Evolutionary conservation across 768 basidiomycete genomes (phyloP).

Genomic region (Crassisporium funariophilum): DNA sequence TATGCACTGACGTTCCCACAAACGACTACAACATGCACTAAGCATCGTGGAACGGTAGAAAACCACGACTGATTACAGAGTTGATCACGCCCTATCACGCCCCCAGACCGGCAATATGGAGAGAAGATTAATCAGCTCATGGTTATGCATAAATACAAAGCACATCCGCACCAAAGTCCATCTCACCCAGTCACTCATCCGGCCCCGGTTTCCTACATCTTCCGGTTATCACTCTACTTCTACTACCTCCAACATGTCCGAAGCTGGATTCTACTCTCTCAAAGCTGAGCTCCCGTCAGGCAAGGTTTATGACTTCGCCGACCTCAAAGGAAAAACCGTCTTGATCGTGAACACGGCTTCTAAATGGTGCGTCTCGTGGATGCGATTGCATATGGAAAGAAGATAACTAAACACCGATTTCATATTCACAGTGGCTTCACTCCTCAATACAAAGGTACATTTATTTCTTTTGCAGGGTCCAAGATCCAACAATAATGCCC

Average conservation of each 20-base stretch:
- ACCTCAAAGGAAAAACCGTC: conserved; percentile 77
- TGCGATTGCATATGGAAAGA: not conserved
- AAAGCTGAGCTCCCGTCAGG: conserved; percentile 64
- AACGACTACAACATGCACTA: too few species aligned
- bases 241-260: conserved; percentile 33
- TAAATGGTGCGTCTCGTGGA: conserved; percentile 52
- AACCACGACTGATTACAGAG: too few species aligned
- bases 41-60: too few species aligned
- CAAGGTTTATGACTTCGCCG: conserved; percentile 59
- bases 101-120: not conserved
- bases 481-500: too few species aligned
- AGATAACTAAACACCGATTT: not conserved
- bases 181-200: conserved; percentile 2
- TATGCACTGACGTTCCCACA: too few species aligned
- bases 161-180: not conserved
- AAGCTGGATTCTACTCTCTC: conserved; percentile 62
- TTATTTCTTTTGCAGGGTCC: too few species aligned
- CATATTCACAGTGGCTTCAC: conserved; percentile 68
- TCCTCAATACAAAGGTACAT: conserved; percentile 76
- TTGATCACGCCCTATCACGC: not conserved
- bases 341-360: conserved; percentile 81
- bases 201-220: not conserved
- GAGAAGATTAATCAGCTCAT: conserved; percentile 33
- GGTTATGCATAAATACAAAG: conserved; percentile 21
- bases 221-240: conserved; percentile 8